Evolutionary conservation across 1,139 yeast genomes (phyloP), one percentile per base, ranked within the genome.

Genomic region (Zygosaccharomyces sapae): DNA sequence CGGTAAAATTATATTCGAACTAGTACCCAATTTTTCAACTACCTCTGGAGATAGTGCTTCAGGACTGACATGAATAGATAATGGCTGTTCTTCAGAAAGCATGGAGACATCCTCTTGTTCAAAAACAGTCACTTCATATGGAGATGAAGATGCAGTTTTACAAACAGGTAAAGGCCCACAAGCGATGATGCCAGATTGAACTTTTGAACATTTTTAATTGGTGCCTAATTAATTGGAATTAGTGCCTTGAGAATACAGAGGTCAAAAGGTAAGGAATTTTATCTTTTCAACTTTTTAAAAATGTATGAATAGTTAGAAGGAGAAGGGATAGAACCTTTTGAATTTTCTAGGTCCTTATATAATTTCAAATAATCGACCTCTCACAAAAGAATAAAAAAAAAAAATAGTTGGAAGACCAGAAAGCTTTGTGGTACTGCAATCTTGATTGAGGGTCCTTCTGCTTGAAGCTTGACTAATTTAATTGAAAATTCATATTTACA

Each of bases 1-100:
- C 58, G 20, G 60, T 55, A 48, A 59, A 6, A 57, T 52, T 33
- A 58, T 47, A 41, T 58, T 58, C 2, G 61, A 56, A 7, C 58
- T 47, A 4, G 44, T 47, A 31, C 53, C 46, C 36, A 58, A 41
- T 27, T 51, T 48, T 30, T 51, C 50, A 12, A 57, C 16, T 7
- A 53, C 41, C 36, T 52, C 55, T 22, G 58, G 52, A 8, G 61
- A 54, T 34, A 54, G 37, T 1, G 51, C 45, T 4, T 51, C 47
- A 31, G 49, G 55, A 44, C 57, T 59, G 12, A 58, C 40, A 36
- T 53, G 55, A 27, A 58, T 52, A 4, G 52, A 48, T 29, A 57
- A 38, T 16, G 57, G 56, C 3, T 38, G 33, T 5, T 39, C 46
- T 5, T 24, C 40, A 8, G 20, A 22, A 25, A 30, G 16, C 4